Percentiles rank a stretch among this genome's conserved stretches.
phyloP scores from a whole-genome alignment of 306 rosid species.

The Luffa aegyptiaca region DNA sequence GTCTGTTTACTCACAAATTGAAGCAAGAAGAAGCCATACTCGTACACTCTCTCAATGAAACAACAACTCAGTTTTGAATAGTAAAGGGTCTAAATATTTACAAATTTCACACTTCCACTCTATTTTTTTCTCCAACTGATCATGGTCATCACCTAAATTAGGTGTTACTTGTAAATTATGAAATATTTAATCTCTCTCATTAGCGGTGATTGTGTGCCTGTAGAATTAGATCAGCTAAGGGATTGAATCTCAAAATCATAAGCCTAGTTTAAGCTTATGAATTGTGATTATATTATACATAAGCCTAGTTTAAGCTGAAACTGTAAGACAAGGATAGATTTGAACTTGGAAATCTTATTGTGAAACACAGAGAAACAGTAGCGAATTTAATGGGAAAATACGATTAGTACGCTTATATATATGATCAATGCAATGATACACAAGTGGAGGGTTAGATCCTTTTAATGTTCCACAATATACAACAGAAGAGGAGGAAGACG shows the following conservation, averaged over 20 bases:
- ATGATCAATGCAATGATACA: background rate
- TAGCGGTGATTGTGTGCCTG: background rate
- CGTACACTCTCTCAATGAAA: slow-evolving; percentile 76
- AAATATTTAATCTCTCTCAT: background rate
- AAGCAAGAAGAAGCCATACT: slow-evolving; percentile 37
- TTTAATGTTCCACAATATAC: slow-evolving; percentile 9
- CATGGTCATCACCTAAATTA: background rate
- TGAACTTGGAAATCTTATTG: background rate
- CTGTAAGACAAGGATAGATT: background rate
- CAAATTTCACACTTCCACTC: background rate
- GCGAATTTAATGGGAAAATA: slow-evolving; percentile 1
- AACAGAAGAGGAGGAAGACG: slow-evolving; percentile 1
- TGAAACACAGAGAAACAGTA: background rate
- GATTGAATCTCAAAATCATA: background rate
- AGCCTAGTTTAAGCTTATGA: background rate
- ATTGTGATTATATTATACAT: background rate
- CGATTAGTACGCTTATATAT: background rate
- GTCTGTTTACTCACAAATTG: too few species aligned
- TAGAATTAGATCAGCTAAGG: background rate
- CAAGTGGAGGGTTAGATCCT: slow-evolving; percentile 6
- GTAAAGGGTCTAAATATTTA: background rate
- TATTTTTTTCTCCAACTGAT: background rate
- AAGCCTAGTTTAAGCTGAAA: background rate
- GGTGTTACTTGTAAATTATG: background rate
- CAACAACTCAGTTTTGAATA: slow-evolving; percentile 13